A percentile compares a stretch with the other conserved stretches of the same genome.
These are phyloP conservation scores for Aspergillus conjunctus DNA, from an alignment of 495 filamentous ascomycete genomes.

Conservation along the genomic window DNA sequence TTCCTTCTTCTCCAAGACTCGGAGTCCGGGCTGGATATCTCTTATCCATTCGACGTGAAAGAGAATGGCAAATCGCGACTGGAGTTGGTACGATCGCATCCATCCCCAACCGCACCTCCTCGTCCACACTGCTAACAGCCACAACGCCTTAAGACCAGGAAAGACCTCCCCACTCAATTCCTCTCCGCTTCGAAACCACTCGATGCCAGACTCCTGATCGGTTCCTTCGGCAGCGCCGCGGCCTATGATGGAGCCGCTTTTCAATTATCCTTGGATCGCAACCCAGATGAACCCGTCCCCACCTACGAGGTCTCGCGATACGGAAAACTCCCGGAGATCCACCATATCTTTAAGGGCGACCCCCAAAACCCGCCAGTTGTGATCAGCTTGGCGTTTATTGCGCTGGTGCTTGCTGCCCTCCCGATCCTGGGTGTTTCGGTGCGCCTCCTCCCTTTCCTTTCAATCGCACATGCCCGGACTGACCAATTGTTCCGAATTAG, in stretches of 20 bases:
- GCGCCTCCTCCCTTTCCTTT: conserved; percentile 36
- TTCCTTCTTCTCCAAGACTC: conserved; percentile 82
- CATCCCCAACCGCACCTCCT: background rate
- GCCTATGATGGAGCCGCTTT: conserved; percentile 67
- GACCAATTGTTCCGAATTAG: conserved; percentile 37
- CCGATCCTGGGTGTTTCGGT: conserved; percentile 72
- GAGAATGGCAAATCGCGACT: conserved; percentile 83
- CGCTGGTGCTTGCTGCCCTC: conserved; percentile 68
- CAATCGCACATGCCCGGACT: conserved; percentile 2
- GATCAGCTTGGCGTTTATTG: conserved; percentile 75
- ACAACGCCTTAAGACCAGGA: conserved; percentile 65
- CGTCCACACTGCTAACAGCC: background rate
- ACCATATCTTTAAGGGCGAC: conserved; percentile 85
- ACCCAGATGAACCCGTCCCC: conserved; percentile 62
- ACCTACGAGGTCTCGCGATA: conserved; percentile 69
- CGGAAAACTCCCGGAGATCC: conserved; percentile 79
- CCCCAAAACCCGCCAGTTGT: conserved; percentile 80
- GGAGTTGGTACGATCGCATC: conserved; percentile 65
- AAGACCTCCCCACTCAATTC: conserved; percentile 86
- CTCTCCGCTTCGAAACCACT: conserved; percentile 66
- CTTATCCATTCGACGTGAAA: conserved; percentile 82
- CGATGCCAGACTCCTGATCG: conserved; percentile 77
- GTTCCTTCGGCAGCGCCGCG: conserved; percentile 76
- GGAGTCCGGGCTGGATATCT: conserved; percentile 78
- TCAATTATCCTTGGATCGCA: conserved; percentile 62